Base-by-base conservation (phyloP, 768 basidiomycete species). In the Phylloporus sp. region DNA sequence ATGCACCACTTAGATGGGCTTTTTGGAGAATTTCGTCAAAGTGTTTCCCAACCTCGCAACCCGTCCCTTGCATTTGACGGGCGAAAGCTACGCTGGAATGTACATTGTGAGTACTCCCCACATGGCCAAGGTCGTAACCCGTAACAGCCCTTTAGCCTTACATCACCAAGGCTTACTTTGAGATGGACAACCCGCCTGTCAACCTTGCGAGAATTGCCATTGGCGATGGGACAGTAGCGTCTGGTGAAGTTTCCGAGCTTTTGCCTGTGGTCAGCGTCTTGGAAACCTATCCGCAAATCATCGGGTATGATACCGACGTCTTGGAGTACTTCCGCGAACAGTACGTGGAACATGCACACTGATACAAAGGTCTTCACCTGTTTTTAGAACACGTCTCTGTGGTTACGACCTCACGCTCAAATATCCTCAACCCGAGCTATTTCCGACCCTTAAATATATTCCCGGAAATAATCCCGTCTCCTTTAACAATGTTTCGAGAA, bases 31-130 rank as follows among this genome's bases (percentile, higher is more conserved):
- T 58, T 69, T 87, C 4, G 81, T 86, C 58, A 81, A 81, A 54
- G 80, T 87, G 9, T 89, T 89, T 64, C 86, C 86, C 15, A 72
- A 73, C 55, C 71, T 88, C 20, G 77, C 77, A 13, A 77, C 68
- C 1, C 78, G 86, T 23, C 86, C 86, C 14, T 72, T 88, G 28
- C 68, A 82, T 61, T 58, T 89, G 29, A 79, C 78, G 0, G 86
- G 86, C 6, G 86, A 88, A 64, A 84, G 82, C 56, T 88, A 87
- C 62, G 79, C 86, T 13, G 86, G 86, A 23, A 74, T 74, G 49
- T 86, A 83, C 55, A 86, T 87, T 43, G 79, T 80, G 48, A 55
- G 79, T 59, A 18, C 27, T 18, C 28, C n/a, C 32, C 28, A 23
- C n/a, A 17, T 29, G 3, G 14, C 40, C 23, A 20, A 28, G 22